Conservation (phyloP, 108 stramenopile species). For the Aurantiochytrium sp. region DNA sequence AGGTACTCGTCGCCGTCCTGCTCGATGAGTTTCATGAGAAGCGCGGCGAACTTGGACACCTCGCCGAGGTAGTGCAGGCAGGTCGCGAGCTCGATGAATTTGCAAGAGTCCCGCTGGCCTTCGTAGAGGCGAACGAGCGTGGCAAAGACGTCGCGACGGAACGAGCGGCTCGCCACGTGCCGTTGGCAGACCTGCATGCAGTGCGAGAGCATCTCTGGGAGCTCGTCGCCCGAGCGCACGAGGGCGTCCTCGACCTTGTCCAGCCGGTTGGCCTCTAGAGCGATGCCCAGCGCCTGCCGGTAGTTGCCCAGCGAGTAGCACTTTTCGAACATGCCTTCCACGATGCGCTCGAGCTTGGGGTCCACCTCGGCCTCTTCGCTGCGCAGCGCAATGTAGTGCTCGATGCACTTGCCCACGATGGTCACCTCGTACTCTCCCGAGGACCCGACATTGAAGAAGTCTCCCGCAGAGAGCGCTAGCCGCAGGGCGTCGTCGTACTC, state of each 20-base stretch:
- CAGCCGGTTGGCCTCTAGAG: constrained; percentile 78
- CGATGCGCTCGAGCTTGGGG: constrained; percentile 79
- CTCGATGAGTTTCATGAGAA: constrained; percentile 14
- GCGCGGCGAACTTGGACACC: background rate
- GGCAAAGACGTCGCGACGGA: background rate
- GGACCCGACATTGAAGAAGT: constrained; percentile 50
- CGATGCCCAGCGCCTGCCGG: constrained; percentile 90
- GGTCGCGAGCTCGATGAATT: constrained; percentile 18
- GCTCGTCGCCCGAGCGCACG: constrained; percentile 43
- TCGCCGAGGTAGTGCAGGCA: constrained; percentile 18
- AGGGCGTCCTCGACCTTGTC: constrained; percentile 66
- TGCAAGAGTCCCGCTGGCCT: background rate
- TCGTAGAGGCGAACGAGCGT: constrained; percentile 3
- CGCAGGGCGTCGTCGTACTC: constrained; percentile 91
- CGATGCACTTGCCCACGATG: constrained; percentile 68
- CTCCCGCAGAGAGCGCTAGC: constrained; percentile 58
- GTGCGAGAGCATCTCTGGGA: background rate
- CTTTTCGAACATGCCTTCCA: constrained; percentile 82
- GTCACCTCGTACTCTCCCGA: constrained; percentile 55
- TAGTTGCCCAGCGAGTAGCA: constrained; percentile 77
- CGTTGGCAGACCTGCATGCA: constrained; percentile 11
- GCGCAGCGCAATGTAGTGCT: constrained; percentile 58
- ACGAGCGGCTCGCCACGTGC: constrained; percentile 8
- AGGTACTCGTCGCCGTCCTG: constrained; percentile 67
- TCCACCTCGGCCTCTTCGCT: constrained; percentile 48